phyloP scores from a whole-genome alignment of 805 yeast species.

The Candida silvicultrix region DNA sequence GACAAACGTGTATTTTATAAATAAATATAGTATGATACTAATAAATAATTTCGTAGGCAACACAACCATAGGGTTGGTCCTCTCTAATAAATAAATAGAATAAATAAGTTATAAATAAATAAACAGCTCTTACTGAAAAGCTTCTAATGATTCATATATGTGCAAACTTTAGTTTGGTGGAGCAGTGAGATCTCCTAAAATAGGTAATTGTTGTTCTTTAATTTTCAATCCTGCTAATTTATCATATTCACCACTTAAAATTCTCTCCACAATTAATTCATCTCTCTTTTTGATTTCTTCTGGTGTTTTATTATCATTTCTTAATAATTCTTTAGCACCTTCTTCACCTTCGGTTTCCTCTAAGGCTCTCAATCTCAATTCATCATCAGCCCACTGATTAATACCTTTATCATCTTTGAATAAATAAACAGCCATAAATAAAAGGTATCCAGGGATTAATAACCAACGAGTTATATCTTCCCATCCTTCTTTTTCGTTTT shows the following conservation, averaged over 20 bases:
- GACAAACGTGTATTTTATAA: background rate
- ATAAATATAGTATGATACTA: background rate
- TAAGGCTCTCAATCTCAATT: slow-evolving; percentile 69
- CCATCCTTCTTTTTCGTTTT: slow-evolving; percentile 80
- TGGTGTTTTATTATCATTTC: slow-evolving; percentile 32
- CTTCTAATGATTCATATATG: too few species aligned
- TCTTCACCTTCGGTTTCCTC: slow-evolving; percentile 43
- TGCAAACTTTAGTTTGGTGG: background rate
- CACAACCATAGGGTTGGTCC: too few species aligned
- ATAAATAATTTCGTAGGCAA: background rate
- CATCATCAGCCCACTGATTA: slow-evolving; percentile 79
- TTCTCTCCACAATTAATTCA: slow-evolving; percentile 72
- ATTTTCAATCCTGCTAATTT: slow-evolving; percentile 52
- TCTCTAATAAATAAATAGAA: background rate
- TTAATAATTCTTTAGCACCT: slow-evolving; percentile 40
- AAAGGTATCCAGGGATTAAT: slow-evolving; percentile 63
- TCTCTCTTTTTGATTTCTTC: slow-evolving; percentile 64
- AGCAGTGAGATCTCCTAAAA: background rate
- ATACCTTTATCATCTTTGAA: slow-evolving; percentile 47
- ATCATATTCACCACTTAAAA: slow-evolving; percentile 81
- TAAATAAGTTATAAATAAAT: slow-evolving; percentile 3
- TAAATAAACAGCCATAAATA: slow-evolving; percentile 44
- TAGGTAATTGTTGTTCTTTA: slow-evolving; percentile 20
- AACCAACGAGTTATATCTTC: slow-evolving; percentile 66
- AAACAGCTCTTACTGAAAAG: too few species aligned